phyloP scores from a whole-genome alignment of 1,139 yeast species.

The Candida glucosophila region DNA sequence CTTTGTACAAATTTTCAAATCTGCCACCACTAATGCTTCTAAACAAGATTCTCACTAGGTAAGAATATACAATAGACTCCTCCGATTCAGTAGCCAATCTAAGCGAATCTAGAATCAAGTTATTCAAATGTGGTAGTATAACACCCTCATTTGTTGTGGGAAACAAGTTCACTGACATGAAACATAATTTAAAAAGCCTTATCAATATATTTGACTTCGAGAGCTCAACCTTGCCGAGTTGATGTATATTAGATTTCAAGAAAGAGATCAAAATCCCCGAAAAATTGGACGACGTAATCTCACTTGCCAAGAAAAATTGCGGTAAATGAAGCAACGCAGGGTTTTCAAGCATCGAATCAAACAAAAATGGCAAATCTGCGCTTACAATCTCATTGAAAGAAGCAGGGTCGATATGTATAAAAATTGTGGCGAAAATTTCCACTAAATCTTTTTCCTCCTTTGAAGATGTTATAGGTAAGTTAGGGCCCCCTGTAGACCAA shows the following conservation, averaged over 20 bases:
- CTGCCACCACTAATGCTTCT: slow-evolving; percentile 95
- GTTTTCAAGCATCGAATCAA: slow-evolving; percentile 73
- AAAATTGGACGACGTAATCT: slow-evolving; percentile 85
- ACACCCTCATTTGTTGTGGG: slow-evolving; percentile 85
- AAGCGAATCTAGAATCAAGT: slow-evolving; percentile 72
- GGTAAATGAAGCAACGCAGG: slow-evolving; percentile 87
- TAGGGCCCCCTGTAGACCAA: slow-evolving; percentile 62
- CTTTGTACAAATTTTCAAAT: slow-evolving; percentile 85
- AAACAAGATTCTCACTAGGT: slow-evolving; percentile 79
- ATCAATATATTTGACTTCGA: slow-evolving; percentile 75
- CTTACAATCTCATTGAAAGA: slow-evolving; percentile 90
- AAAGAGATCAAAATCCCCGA: slow-evolving; percentile 80
- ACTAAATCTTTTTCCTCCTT: slow-evolving; percentile 92
- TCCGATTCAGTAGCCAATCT: slow-evolving; percentile 79
- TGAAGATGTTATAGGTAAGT: slow-evolving; percentile 74
- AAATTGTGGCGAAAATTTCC: slow-evolving; percentile 93
- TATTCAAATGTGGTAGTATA: slow-evolving; percentile 77
- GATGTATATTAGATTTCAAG: slow-evolving; percentile 63
- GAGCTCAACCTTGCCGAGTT: slow-evolving; percentile 73
- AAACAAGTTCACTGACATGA: slow-evolving; percentile 90
- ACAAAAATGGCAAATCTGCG: slow-evolving; percentile 69
- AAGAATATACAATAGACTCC: slow-evolving; percentile 86
- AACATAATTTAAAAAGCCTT: slow-evolving; percentile 80
- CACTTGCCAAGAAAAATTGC: slow-evolving; percentile 89
- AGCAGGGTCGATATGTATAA: slow-evolving; percentile 90